These are phyloP conservation scores for Aristolochia contorta DNA, from an alignment of 164 flowering plant genomes.

Conservation along the genomic window DNA sequence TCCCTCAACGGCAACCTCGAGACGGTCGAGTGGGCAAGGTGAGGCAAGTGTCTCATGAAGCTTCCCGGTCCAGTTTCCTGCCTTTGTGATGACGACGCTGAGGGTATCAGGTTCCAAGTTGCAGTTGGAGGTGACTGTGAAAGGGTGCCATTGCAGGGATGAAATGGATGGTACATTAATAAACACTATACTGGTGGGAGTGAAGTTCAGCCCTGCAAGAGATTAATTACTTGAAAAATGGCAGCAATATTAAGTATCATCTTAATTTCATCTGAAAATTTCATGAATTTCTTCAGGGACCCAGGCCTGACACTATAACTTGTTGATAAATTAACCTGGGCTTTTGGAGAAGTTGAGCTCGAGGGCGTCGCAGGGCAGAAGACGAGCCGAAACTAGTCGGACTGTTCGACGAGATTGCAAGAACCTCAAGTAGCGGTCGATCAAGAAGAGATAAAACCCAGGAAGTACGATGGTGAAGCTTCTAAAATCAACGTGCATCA, in stretches of 20 bases:
- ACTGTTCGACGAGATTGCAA: slow-evolving; percentile 54
- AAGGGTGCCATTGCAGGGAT: slow-evolving; percentile 83
- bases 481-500: slow-evolving; percentile 62
- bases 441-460: slow-evolving; percentile 68
- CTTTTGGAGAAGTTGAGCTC: slow-evolving; percentile 75
- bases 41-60: slow-evolving; percentile 49
- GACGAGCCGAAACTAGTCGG: slow-evolving; percentile 48
- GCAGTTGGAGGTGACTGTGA: slow-evolving; percentile 49
- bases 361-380: slow-evolving; percentile 49
- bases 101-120: slow-evolving; percentile 49
- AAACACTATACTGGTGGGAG: slow-evolving; percentile 47
- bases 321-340: slow-evolving; percentile 40
- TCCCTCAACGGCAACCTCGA: slow-evolving; percentile 67
- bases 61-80: slow-evolving; percentile 61
- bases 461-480: slow-evolving; percentile 61
- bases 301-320: too few relatives aligned
- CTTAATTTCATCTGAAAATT: too few relatives aligned
- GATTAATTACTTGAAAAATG: too few relatives aligned
- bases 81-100: slow-evolving; percentile 42
- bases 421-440: slow-evolving; percentile 71
- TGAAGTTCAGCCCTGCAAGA: slow-evolving; percentile 43
- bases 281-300: too few relatives aligned
- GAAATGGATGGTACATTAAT: slow-evolving; percentile 55
- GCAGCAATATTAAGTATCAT: neutral
- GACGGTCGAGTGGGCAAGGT: slow-evolving; percentile 36